Percentiles rank a stretch among this genome's conserved stretches.
phyloP scores from a whole-genome alignment of 768 basidiomycete genomes.

The Fomitopsis pulvina region DNA sequence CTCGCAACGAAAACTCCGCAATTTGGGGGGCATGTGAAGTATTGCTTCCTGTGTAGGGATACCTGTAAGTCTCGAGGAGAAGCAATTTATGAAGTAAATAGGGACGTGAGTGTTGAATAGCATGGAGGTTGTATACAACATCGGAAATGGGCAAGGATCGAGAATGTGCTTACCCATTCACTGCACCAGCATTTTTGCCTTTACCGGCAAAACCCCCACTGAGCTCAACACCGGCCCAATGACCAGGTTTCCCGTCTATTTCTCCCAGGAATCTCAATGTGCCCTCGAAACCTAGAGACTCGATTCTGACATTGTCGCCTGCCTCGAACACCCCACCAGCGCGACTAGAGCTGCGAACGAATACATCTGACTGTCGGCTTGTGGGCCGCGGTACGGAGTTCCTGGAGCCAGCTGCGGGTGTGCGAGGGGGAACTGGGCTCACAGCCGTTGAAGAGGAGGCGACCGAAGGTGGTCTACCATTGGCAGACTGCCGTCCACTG shows the following conservation, averaged over 20 bases:
- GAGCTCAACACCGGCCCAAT: slow-evolving; percentile 93
- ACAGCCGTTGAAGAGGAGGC: slow-evolving; percentile 47
- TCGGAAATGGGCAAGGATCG: too few relatives aligned
- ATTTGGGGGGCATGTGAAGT: slow-evolving; percentile 78
- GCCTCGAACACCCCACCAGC: slow-evolving; percentile 47
- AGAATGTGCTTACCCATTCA: slow-evolving; percentile 66
- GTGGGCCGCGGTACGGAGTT: slow-evolving; percentile 53
- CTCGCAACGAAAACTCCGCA: slow-evolving; percentile 91
- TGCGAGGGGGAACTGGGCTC: slow-evolving; percentile 25
- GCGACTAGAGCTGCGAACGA: slow-evolving; percentile 40
- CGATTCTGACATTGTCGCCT: slow-evolving; percentile 82
- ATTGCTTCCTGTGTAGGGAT: slow-evolving; percentile 49
- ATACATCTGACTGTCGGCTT: slow-evolving; percentile 62
- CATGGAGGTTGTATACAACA: too few relatives aligned
- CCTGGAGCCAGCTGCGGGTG: slow-evolving; percentile 31
- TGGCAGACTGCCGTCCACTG: slow-evolving; percentile 35
- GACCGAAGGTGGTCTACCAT: slow-evolving; percentile 56
- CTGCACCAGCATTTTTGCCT: slow-evolving; percentile 93
- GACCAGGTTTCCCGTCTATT: slow-evolving; percentile 83
- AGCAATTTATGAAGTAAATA: neutral
- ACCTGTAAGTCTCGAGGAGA: neutral
- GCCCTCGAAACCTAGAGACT: slow-evolving; percentile 86
- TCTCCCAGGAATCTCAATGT: slow-evolving; percentile 72
- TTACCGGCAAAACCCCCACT: slow-evolving; percentile 79
- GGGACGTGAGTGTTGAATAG: too few relatives aligned